Conservation (phyloP, 805 yeast genomes). For the Lipomyces mesembrius region DNA sequence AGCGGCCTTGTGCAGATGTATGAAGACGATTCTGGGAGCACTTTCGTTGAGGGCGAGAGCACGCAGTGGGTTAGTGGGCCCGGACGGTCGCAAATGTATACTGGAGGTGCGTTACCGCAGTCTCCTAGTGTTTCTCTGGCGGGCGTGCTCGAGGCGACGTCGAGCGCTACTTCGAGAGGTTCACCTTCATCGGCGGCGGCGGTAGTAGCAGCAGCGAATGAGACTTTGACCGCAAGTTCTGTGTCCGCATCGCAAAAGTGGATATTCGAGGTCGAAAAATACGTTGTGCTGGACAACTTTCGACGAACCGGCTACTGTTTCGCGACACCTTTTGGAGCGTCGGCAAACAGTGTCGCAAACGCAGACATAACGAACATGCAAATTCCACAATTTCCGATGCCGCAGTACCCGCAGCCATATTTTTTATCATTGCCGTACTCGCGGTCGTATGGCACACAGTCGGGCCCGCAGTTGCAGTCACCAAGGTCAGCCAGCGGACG, state of each 20-base stretch:
- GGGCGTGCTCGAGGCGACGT: no score
- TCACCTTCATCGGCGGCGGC: neutral
- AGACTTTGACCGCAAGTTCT: neutral
- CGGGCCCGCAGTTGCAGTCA: neutral
- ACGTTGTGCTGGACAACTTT: constrained; percentile 25
- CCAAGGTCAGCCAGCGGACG: no score
- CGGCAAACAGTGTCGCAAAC: neutral
- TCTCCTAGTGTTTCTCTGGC: neutral
- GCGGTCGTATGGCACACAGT: neutral
- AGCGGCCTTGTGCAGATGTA: constrained; percentile 18
- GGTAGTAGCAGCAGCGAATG: constrained; percentile 7
- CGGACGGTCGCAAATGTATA: neutral
- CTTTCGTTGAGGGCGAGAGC: neutral
- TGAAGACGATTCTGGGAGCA: no score
- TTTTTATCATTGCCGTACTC: neutral
- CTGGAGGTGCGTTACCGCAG: neutral
- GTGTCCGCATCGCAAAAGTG: constrained; percentile 3
- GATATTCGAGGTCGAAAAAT: constrained; percentile 30
- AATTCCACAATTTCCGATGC: neutral
- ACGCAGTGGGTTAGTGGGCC: neutral
- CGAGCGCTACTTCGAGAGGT: no score
- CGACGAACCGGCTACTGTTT: constrained; percentile 30
- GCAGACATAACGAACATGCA: neutral
- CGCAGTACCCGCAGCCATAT: neutral
- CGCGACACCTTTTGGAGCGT: constrained; percentile 3